Evolutionary conservation across 768 basidiomycete species (phyloP).

Genomic region (Strobilomyces dryophilus): DNA sequence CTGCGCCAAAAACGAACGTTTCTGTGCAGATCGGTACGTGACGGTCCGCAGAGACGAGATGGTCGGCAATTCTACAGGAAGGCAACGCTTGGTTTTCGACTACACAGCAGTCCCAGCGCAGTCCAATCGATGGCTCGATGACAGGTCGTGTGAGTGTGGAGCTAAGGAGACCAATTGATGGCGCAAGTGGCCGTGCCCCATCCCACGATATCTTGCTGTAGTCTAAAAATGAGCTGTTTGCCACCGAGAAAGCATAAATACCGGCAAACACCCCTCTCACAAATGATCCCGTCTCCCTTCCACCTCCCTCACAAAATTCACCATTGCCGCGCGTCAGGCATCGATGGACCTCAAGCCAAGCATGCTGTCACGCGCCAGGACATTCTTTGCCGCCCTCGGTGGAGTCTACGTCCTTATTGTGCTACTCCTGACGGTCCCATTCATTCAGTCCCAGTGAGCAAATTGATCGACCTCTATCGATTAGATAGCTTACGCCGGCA

Average conservation of each 20-base stretch:
- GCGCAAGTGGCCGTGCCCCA: background rate
- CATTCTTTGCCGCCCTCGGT: conserved; percentile 39
- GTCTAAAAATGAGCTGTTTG: conserved; percentile 6
- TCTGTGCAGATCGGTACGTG: background rate
- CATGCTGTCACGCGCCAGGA: conserved; percentile 27
- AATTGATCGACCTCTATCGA: conserved; percentile 3
- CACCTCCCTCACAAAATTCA: background rate
- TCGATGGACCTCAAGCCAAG: conserved; percentile 6
- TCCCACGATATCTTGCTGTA: background rate
- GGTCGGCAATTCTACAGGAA: background rate
- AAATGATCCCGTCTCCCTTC: background rate
- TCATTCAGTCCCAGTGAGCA: conserved; percentile 65
- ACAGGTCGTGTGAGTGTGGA: conserved; percentile 16
- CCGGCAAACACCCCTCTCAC: conserved; percentile 9
- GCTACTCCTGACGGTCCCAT: conserved; percentile 53
- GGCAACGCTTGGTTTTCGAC: background rate
- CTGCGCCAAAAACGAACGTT: background rate
- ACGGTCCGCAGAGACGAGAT: background rate
- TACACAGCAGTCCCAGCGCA: background rate
- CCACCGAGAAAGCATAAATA: conserved; percentile 8
- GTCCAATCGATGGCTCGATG: conserved; percentile 1
- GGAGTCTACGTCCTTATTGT: conserved; percentile 52
- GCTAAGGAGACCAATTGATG: background rate
- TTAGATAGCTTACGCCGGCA: conserved; percentile 15
- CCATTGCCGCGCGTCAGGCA: conserved; percentile 9